These are phyloP conservation scores for Ogataea pini DNA, from an alignment of 805 yeast species.

Conservation along the genomic window DNA sequence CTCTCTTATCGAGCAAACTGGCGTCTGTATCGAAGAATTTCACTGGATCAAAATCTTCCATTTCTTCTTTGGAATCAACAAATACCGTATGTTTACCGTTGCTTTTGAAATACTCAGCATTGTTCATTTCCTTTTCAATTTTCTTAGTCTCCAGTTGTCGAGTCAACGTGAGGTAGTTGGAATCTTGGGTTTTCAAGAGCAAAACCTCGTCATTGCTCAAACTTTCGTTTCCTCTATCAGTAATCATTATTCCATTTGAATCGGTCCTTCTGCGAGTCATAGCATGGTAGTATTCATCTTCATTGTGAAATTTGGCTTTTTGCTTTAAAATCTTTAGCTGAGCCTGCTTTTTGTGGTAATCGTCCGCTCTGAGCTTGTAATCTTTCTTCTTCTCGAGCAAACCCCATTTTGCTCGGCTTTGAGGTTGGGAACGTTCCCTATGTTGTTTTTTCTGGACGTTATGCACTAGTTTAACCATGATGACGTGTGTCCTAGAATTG, in stretches of 20 bases:
- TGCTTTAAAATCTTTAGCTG: constrained; percentile 68
- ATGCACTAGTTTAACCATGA: constrained; percentile 80
- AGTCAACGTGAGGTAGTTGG: constrained; percentile 78
- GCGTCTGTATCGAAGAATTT: constrained; percentile 70
- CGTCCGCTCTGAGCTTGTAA: constrained; percentile 58
- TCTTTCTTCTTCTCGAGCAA: constrained; percentile 92
- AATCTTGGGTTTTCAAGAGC: constrained; percentile 86
- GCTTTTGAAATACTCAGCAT: constrained; percentile 49
- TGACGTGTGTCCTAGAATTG: background rate
- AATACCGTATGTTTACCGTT: constrained; percentile 81
- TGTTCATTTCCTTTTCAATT: constrained; percentile 56
- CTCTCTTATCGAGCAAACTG: constrained; percentile 59
- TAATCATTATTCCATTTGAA: constrained; percentile 61
- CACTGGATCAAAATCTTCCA: constrained; percentile 62
- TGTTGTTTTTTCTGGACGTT: constrained; percentile 96
- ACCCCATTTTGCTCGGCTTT: constrained; percentile 72
- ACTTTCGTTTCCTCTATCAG: constrained; percentile 63
- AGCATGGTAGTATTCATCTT: constrained; percentile 95
- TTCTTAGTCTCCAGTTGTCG: constrained; percentile 67
- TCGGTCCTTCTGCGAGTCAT: constrained; percentile 78
- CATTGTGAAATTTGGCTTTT: constrained; percentile 76
- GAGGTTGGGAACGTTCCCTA: constrained; percentile 87
- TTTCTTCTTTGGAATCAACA: constrained; percentile 63
- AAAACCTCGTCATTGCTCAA: constrained; percentile 75
- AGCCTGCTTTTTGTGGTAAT: constrained; percentile 59